Conservation (phyloP, 306 rosid genomes). For the Begonia peltatifolia region DNA sequence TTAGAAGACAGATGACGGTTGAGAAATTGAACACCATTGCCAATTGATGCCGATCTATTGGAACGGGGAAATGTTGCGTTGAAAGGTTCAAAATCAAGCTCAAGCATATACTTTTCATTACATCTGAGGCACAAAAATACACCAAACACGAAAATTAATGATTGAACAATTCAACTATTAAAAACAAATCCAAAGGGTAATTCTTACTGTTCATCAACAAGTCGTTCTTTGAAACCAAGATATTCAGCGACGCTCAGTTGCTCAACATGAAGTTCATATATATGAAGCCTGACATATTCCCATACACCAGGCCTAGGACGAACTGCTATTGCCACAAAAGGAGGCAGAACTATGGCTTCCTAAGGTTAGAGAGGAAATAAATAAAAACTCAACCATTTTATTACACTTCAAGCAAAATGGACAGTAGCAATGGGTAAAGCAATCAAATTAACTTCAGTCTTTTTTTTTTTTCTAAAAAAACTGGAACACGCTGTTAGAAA, state of each 20-base stretch:
- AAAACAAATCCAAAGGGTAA: not conserved
- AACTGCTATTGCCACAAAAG: conserved; percentile 81
- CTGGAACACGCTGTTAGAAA: too few species aligned
- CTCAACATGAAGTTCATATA: conserved; percentile 68
- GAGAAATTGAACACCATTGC: conserved; percentile 97
- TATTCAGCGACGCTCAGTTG: conserved; percentile 67
- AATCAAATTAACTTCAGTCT: not conserved
- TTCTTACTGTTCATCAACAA: conserved; percentile 55
- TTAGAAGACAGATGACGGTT: conserved; percentile 87
- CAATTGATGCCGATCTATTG: conserved; percentile 75
- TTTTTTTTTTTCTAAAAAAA: not conserved
- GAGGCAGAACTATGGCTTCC: conserved; percentile 84
- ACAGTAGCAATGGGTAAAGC: not conserved
- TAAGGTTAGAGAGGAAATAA: conserved; percentile 6
- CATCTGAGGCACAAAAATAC: conserved; percentile 16
- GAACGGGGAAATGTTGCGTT: conserved; percentile 84
- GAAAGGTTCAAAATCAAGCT: conserved; percentile 92
- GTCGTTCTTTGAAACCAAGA: conserved; percentile 76
- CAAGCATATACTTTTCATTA: conserved; percentile 32
- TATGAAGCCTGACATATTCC: conserved; percentile 76
- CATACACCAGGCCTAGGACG: conserved; percentile 94
- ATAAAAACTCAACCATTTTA: not conserved
- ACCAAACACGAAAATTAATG: not conserved
- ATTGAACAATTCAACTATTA: not conserved
- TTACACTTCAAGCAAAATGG: not conserved